These are phyloP conservation scores for Vicia villosa DNA, from an alignment of 306 rosid genomes.

Conservation along the genomic window DNA sequence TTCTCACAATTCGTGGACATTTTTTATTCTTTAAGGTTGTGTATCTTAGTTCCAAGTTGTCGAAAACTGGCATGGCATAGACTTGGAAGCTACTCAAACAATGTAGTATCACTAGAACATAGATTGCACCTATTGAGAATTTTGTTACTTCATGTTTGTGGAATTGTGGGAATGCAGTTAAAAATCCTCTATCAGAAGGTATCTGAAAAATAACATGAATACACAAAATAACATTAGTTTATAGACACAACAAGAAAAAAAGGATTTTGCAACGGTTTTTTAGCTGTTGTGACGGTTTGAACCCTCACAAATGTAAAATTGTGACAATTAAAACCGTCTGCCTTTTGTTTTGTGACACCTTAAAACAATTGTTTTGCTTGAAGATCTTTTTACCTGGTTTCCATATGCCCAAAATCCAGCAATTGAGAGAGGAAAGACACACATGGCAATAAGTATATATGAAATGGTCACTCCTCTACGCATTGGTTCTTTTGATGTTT, in stretches of 20 bases:
- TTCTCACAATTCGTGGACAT: slow-evolving; percentile 45
- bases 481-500: slow-evolving; percentile 51
- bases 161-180: slow-evolving; percentile 46
- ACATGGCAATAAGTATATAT: slow-evolving; percentile 47
- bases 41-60: slow-evolving; percentile 59
- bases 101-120: slow-evolving; percentile 43
- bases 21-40: slow-evolving; percentile 43
- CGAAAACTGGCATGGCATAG: slow-evolving; percentile 63
- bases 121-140: slow-evolving; percentile 46
- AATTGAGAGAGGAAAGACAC: slow-evolving; percentile 59
- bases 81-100: slow-evolving; percentile 59
- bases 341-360: too few relatives aligned
- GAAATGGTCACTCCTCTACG: slow-evolving; percentile 53
- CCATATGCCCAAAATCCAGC: slow-evolving; percentile 80
- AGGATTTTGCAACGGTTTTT: too few relatives aligned
- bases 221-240: neutral
- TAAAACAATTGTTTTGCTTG: too few relatives aligned
- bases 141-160: slow-evolving; percentile 46
- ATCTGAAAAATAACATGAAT: slow-evolving; percentile 41
- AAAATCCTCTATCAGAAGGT: slow-evolving; percentile 36
- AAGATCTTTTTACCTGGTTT: slow-evolving; percentile 41
- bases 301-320: too few relatives aligned
- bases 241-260: too few relatives aligned
- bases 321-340: too few relatives aligned
- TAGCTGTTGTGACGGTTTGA: too few relatives aligned